A percentile compares a stretch with the other conserved stretches of the same genome.
Conservation (phyloP, 352 stramenopile genomes). For the Blastocystis sp. region DNA sequence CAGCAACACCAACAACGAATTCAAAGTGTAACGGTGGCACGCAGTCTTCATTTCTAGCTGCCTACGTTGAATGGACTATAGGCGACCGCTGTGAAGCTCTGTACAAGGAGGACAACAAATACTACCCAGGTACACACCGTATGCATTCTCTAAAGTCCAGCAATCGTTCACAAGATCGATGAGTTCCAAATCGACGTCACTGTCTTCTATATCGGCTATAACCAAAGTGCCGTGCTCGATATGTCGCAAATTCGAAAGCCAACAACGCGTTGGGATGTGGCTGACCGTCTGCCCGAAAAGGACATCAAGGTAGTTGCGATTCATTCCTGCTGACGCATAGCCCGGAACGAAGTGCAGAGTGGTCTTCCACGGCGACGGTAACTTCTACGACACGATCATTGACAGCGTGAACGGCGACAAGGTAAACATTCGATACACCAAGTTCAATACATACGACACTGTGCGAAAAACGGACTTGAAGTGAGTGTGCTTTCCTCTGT, state of each 20-base stretch:
- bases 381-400: conserved; percentile 66
- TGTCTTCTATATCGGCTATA: conserved; percentile 65
- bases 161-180: conserved; percentile 53
- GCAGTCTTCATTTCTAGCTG: not conserved
- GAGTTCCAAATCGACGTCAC: conserved; percentile 65
- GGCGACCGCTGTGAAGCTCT: conserved; percentile 48
- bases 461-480: conserved; percentile 41
- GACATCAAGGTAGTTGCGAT: conserved; percentile 55
- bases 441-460: conserved; percentile 62
- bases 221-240: conserved; percentile 12
- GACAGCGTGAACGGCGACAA: conserved; percentile 27
- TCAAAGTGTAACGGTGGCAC: not conserved
- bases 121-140: conserved; percentile 9
- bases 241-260: conserved; percentile 57
- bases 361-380: conserved; percentile 41
- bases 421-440: conserved; percentile 61
- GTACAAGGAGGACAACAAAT: conserved; percentile 67
- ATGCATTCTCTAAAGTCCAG: not conserved
- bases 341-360: conserved; percentile 32
- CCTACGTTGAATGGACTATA: conserved; percentile 39
- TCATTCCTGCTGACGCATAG: not conserved
- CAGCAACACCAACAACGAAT: not conserved
- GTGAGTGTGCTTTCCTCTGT: not conserved
- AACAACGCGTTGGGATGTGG: conserved; percentile 26
- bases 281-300: conserved; percentile 45